Percentiles rank a stretch among this genome's conserved stretches.
Conservation (phyloP, 2,329 filamentous ascomycete species). For the Monilinia laxa region DNA sequence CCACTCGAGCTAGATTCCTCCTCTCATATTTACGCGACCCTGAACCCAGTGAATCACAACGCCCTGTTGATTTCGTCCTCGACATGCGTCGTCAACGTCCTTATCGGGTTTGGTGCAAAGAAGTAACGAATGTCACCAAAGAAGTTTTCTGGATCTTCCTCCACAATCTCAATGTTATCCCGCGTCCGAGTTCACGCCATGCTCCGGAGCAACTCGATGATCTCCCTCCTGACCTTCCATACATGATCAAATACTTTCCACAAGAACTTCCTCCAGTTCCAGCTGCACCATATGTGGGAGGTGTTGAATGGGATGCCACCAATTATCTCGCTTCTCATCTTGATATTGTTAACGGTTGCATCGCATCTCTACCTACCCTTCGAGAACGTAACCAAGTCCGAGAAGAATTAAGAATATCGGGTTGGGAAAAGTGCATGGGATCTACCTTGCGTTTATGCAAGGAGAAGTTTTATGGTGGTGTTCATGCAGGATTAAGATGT, state of each 20-base stretch:
- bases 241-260: constrained; percentile 75
- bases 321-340: constrained; percentile 93
- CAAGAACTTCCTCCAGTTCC: constrained; percentile 84
- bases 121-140: constrained; percentile 88
- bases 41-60: constrained; percentile 69
- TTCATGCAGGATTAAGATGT: constrained; percentile 83
- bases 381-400: constrained; percentile 75
- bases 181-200: constrained; percentile 51
- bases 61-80: constrained; percentile 80
- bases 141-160: constrained; percentile 99
- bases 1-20: constrained; percentile 69
- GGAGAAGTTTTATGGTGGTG: constrained; percentile 92
- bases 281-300: constrained; percentile 92
- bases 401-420: constrained; percentile 74
- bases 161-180: constrained; percentile 86
- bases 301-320: constrained; percentile 97
- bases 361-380: constrained; percentile 72
- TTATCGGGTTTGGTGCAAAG: constrained; percentile 92
- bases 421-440: constrained; percentile 89
- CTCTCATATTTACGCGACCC: constrained; percentile 80
- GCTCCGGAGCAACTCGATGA: constrained; percentile 35
- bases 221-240: constrained; percentile 50
- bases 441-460: constrained; percentile 86
- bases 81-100: constrained; percentile 85
- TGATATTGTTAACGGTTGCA: constrained; percentile 86